phyloP scores from a whole-genome alignment of 1,284 basidiomycete species.

The Fomes fomentarius region DNA sequence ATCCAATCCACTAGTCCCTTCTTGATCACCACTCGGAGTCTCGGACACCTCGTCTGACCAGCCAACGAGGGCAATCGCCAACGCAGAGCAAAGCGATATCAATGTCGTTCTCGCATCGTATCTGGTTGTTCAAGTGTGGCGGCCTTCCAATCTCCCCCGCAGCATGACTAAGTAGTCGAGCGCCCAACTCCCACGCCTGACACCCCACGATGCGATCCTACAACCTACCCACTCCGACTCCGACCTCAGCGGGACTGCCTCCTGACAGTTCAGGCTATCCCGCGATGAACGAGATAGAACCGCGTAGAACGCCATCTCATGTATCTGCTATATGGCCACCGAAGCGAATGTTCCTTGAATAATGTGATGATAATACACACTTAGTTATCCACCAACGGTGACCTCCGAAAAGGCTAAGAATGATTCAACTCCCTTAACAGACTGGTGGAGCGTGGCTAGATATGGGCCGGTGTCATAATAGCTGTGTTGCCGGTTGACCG shows the following conservation, averaged over 20 bases:
- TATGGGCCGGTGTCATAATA: not conserved
- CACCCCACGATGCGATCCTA: not conserved
- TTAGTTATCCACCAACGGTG: not conserved
- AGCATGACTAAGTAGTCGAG: not conserved
- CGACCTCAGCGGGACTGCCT: not conserved
- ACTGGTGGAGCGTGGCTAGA: not conserved
- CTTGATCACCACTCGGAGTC: no score
- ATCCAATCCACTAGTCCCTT: conserved; percentile 7
- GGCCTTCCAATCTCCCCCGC: no score
- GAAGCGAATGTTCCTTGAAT: no score
- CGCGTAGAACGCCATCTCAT: no score
- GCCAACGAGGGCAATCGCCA: no score
- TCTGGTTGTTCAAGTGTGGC: no score
- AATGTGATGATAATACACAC: no score
- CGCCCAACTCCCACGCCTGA: conserved; percentile 4
- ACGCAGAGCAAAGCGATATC: no score
- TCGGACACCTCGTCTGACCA: no score
- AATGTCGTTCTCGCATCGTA: no score
- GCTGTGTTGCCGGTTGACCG: not conserved
- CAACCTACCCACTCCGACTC: not conserved
- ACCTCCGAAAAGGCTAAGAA: not conserved
- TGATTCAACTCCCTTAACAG: not conserved
- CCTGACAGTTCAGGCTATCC: not conserved
- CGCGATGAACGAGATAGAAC: not conserved
- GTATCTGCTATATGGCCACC: no score